A percentile compares a stretch with the other conserved stretches of the same genome.
Conservation (phyloP, 306 rosid genomes). For the Pterocarpus macrocarpus region DNA sequence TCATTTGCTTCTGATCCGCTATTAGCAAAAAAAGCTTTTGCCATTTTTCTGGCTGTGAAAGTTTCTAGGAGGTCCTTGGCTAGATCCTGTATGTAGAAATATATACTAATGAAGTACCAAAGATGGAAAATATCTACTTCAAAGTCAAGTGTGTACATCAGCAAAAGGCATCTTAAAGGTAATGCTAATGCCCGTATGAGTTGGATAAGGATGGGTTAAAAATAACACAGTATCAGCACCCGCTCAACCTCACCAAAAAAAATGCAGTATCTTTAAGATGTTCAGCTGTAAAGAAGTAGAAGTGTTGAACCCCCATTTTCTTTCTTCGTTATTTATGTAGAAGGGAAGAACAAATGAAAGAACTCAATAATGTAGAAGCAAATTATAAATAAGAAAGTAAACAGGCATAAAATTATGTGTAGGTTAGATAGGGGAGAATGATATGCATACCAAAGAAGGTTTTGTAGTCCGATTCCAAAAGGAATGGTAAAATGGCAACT, state of each 20-base stretch:
- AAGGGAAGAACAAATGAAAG: constrained; percentile 23
- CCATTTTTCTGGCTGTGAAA: constrained; percentile 89
- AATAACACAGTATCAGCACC: background rate
- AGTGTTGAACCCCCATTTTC: background rate
- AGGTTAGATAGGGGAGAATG: constrained; percentile 19
- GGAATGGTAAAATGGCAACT: constrained; percentile 97
- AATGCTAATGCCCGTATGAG: background rate
- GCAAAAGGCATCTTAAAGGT: constrained; percentile 9
- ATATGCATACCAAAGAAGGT: constrained; percentile 85
- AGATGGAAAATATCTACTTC: constrained; percentile 19
- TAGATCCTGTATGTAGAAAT: constrained; percentile 71
- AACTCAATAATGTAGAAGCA: constrained; percentile 19
- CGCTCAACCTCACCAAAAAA: background rate
- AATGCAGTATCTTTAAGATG: background rate
- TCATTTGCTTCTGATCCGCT: constrained; percentile 99
- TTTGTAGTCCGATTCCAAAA: constrained; percentile 97
- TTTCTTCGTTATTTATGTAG: background rate
- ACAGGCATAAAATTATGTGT: constrained; percentile 22
- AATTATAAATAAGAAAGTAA: constrained; percentile 17
- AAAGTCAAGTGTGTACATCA: constrained; percentile 36
- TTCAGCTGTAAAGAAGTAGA: background rate
- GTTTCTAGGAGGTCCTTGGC: constrained; percentile 81
- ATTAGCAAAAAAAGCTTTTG: constrained; percentile 84
- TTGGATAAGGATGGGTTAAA: constrained; percentile 8
- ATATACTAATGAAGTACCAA: constrained; percentile 34